A percentile compares a stretch with the other conserved stretches of the same genome.
phyloP scores from a whole-genome alignment of 1,284 basidiomycete species.

The Flammula alnicola region DNA sequence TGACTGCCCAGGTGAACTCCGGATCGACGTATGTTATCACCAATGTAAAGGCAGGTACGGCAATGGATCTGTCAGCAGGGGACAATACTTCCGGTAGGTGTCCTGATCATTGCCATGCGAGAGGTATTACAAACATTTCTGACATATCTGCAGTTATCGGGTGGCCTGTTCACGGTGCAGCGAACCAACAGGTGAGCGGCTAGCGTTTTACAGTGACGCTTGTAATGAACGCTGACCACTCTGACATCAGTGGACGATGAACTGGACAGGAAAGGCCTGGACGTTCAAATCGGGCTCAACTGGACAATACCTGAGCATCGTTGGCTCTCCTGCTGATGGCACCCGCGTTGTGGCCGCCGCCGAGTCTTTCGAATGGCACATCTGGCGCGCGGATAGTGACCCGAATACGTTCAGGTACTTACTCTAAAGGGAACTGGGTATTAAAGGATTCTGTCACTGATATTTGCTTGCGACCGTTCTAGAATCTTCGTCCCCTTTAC shows the following conservation, averaged over 20 bases:
- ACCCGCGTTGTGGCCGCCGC: constrained; percentile 38
- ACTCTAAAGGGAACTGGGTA: too few relatives aligned
- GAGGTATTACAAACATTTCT: too few relatives aligned
- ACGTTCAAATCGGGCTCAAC: constrained; percentile 44
- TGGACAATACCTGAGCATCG: constrained; percentile 46
- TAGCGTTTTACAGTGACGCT: too few relatives aligned
- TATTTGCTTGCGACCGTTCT: too few relatives aligned
- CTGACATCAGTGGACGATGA: constrained; percentile 50
- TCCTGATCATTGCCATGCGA: too few relatives aligned
- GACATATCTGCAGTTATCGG: too few relatives aligned
- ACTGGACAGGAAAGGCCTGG: constrained; percentile 43
- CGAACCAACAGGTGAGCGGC: constrained; percentile 57
- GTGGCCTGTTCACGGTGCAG: constrained; percentile 43
- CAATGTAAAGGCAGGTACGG: constrained; percentile 54
- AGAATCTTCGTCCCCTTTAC: constrained; percentile 44
- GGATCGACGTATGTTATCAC: constrained; percentile 48
- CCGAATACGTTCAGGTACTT: constrained; percentile 37
- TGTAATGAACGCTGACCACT: too few relatives aligned
- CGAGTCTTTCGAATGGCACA: constrained; percentile 46
- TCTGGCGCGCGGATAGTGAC: constrained; percentile 44
- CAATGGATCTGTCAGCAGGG: constrained; percentile 56
- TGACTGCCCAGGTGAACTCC: constrained; percentile 32
- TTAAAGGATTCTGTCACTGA: too few relatives aligned
- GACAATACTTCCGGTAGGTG: constrained; percentile 50
- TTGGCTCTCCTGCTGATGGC: constrained; percentile 35